Evolutionary conservation across 2,329 filamentous ascomycete species (phyloP).

Genomic region (Alternaria brassicicola): DNA sequence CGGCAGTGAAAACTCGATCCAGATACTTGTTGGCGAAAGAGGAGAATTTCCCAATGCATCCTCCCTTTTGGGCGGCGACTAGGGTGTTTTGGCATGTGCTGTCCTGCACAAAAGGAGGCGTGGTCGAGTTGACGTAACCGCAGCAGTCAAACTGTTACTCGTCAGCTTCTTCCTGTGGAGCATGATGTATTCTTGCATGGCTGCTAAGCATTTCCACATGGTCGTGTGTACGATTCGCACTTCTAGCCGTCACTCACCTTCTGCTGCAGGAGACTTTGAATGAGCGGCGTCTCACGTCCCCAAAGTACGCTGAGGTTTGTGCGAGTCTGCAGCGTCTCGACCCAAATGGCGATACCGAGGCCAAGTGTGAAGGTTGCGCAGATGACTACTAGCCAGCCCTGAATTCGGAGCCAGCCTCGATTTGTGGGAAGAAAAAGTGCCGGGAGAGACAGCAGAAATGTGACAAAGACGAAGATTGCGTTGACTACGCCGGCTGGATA

Average conservation of each 20-base stretch:
- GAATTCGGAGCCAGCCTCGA: conserved; percentile 72
- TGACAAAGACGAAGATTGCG: conserved; percentile 71
- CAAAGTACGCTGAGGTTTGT: conserved; percentile 67
- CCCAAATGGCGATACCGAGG: conserved; percentile 67
- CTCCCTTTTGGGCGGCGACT: conserved; percentile 70
- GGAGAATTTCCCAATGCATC: conserved; percentile 71
- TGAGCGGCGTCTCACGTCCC: conserved; percentile 59
- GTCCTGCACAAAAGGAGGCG: conserved; percentile 74
- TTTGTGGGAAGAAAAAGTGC: conserved; percentile 71
- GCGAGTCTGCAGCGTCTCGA: conserved; percentile 72
- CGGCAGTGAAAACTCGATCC: conserved; percentile 77
- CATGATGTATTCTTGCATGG: background rate
- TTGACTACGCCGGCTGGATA: conserved; percentile 71
- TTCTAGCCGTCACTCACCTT: conserved; percentile 57
- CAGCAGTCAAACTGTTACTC: conserved; percentile 74
- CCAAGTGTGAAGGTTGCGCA: conserved; percentile 70
- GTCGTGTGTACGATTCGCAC: background rate
- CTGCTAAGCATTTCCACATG: background rate
- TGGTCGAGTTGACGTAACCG: conserved; percentile 75
- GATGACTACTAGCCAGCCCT: conserved; percentile 69
- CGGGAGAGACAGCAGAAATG: conserved; percentile 72
- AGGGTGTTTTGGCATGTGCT: conserved; percentile 71
- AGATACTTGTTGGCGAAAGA: conserved; percentile 73
- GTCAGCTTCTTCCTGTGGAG: conserved; percentile 25
- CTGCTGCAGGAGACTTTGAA: conserved; percentile 74